Conservation (phyloP, 2,329 filamentous ascomycete genomes). For the Cytospora leucostoma region DNA sequence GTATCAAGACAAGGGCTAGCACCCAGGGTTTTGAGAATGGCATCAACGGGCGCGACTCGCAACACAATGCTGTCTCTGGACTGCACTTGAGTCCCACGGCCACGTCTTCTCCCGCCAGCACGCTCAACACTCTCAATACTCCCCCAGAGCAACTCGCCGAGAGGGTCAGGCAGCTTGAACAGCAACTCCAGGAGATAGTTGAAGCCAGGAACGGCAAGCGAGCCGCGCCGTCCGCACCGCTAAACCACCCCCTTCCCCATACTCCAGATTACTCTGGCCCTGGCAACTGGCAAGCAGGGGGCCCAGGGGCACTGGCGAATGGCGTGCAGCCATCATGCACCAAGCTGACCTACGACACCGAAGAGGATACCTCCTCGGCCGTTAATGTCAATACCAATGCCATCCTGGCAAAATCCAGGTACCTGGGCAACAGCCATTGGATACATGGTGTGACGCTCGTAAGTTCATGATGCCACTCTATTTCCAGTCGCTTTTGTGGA, state of each 20-base stretch:
- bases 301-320: not conserved
- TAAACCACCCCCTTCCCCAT: constrained; percentile 45
- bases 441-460: constrained; percentile 52
- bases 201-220: constrained; percentile 23
- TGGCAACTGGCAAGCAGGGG: constrained; percentile 28
- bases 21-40: constrained; percentile 3
- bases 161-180: constrained; percentile 47
- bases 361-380: constrained; percentile 7
- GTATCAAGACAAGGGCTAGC: constrained; percentile 20
- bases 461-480: constrained; percentile 29
- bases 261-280: constrained; percentile 39
- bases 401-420: constrained; percentile 52
- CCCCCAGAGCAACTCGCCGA: constrained; percentile 35
- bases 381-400: constrained; percentile 48
- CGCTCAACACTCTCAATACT: not conserved
- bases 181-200: constrained; percentile 39
- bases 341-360: not conserved
- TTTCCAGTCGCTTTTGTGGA: not conserved
- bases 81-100: constrained; percentile 2
- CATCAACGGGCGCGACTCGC: constrained; percentile 10
- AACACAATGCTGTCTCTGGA: constrained; percentile 13
- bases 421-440: constrained; percentile 61
- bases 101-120: constrained; percentile 1
- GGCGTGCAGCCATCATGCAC: not conserved
- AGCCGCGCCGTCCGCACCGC: constrained; percentile 29